Percentiles rank a stretch among this genome's conserved stretches.
Conservation (phyloP, 768 basidiomycete species). For the Lentinus tigrinus region DNA sequence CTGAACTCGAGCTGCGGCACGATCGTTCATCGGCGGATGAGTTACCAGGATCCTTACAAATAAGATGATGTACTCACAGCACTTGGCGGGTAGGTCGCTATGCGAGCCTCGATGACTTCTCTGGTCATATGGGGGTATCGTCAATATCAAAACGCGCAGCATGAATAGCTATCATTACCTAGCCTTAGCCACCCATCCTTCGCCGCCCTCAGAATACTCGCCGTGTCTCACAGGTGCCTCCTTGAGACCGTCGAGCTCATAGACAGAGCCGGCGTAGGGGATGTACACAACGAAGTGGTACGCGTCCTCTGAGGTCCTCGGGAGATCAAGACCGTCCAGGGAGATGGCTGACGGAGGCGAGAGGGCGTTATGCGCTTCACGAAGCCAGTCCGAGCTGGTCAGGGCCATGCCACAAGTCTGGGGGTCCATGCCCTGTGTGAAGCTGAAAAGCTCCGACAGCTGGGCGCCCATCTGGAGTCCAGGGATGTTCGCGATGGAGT, state of each 20-base stretch:
- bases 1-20: constrained; percentile 80
- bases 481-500: constrained; percentile 83
- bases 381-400: constrained; percentile 77
- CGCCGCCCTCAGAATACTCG: constrained; percentile 59
- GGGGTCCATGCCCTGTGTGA: constrained; percentile 85
- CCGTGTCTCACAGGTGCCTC: constrained; percentile 79
- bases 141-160: not conserved
- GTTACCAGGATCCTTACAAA: not conserved
- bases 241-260: constrained; percentile 93
- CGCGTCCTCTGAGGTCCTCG: constrained; percentile 71
- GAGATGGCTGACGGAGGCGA: constrained; percentile 89
- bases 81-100: constrained; percentile 86
- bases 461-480: constrained; percentile 61
- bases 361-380: constrained; percentile 88
- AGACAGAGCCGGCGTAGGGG: constrained; percentile 78
- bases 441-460: constrained; percentile 70
- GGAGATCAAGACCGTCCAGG: constrained; percentile 76
- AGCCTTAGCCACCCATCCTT: constrained; percentile 84
- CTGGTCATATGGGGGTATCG: constrained; percentile 35
- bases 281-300: constrained; percentile 97
- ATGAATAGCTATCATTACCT: constrained; percentile 44
- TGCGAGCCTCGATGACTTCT: constrained; percentile 83
- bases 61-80: constrained; percentile 55
- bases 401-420: constrained; percentile 80
- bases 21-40: not conserved